phyloP scores from a whole-genome alignment of 768 basidiomycete species.

The Leccinum longicurvipes region DNA sequence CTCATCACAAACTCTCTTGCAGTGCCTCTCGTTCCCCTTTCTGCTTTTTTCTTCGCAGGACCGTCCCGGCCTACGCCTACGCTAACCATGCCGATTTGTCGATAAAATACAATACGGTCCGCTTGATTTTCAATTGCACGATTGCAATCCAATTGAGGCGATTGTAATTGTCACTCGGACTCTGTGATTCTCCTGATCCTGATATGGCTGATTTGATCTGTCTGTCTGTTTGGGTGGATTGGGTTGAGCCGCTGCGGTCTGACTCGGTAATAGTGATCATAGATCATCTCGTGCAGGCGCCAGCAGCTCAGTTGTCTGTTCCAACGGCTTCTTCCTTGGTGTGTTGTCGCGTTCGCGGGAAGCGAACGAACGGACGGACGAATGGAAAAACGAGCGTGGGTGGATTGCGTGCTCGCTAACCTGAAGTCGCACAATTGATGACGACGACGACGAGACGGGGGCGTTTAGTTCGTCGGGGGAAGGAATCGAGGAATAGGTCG shows the following conservation, averaged over 20 bases:
- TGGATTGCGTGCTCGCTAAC: background rate
- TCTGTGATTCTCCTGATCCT: background rate
- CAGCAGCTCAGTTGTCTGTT: background rate
- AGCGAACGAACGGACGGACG: background rate
- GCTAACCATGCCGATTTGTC: background rate
- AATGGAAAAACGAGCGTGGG: background rate
- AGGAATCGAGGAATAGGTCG: too few relatives aligned
- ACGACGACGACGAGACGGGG: background rate
- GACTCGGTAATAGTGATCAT: background rate
- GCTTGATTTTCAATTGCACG: background rate
- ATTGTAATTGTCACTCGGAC: background rate
- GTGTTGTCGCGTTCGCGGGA: background rate
- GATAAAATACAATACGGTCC: background rate
- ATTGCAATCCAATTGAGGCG: background rate
- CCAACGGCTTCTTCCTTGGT: background rate
- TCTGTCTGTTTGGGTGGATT: background rate
- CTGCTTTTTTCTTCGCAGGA: background rate
- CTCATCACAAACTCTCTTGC: background rate
- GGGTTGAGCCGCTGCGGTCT: background rate
- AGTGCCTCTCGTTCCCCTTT: background rate
- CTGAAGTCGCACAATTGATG: background rate
- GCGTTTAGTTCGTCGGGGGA: too few relatives aligned
- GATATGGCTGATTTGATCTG: background rate
- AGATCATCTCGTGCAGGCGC: background rate
- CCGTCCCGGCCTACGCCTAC: background rate